Base-by-base conservation (phyloP, 2,329 filamentous ascomycete species). In the Alternaria brassicae region DNA sequence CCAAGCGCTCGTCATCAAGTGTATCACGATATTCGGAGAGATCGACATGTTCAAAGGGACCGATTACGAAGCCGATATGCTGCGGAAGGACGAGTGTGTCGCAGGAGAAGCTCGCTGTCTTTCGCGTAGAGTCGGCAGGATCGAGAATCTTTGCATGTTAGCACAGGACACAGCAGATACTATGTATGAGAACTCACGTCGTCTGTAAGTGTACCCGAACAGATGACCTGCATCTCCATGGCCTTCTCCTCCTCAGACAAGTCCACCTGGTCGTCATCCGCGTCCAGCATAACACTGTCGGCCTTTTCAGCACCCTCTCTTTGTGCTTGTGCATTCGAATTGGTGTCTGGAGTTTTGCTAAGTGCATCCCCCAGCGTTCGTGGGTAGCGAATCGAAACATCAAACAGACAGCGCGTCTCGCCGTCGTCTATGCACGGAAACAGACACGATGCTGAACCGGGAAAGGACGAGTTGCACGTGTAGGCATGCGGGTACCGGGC, bases 391-490 rank as follows among this genome's bases (percentile, higher is more conserved):
- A 99, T 89, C 2, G 91, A 91, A 49, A 99, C 85, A 57, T 93
- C 92, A 91, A 95, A 99, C 10, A 89, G 88, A 72, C 90, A 94
- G 56, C 92, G 86, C 57, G 91, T 89, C 32, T 88, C 88, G 23
- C 90, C 87, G 73, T 96, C 91, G 74, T 99, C 95, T 52, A 98
- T 85, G 75, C 95, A 98, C 0, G 95, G 95, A 71, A 99, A 99
- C 25, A 98, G 87, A 68, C 90, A 93, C 45, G 89, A 94, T 1
- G 92, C 89, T 17, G 88, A 89, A 28, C 93, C 93, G 0, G 92
- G 88, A 61, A 91, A 89, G 40, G 90, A 82, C 2, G 89, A 91
- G 72, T 94, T 93, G 39, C 89, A 89, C 0, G 94, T 96, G 77
- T 96, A 99, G 48, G 91, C 89, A 80, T 99, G 94, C 0, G 95